Base-by-base conservation (phyloP, 768 basidiomycete genomes). In the Phaffia tasmanica region DNA sequence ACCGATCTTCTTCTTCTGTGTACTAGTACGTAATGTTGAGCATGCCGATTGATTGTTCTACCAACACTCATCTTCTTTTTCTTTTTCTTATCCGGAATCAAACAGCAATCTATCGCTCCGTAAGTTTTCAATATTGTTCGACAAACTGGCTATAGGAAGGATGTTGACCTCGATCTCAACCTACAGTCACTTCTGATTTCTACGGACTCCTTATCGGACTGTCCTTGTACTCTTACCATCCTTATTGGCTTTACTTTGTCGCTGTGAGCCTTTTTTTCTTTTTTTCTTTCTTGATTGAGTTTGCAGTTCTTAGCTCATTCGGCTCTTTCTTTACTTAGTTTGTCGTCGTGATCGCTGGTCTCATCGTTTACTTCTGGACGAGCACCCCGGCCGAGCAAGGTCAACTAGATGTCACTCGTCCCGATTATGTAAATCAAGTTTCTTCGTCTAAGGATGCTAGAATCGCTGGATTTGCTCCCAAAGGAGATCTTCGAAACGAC, bases 161-260 rank as follows among this genome's bases (percentile, higher is more conserved):
- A 9, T 51, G 51, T 64, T 46, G 42, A 54, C 51, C 91, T 84
- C 77, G 91, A 91, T 73, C 80, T 91, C 70, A 87, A 85, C 71
- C 76, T 91, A 14, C 82, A 42, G 35, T 92, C n/a, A 86, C 89
- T 18, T 86, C 86, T 73, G 88, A 91, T 77, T 92, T 90, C 71
- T 92, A 85, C 72, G 88, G 89, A 35, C 80, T 92, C 59, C 79
- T 92, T 25, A 88, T 92, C 72, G 89, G 76, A 75, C 59, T 2
- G 72, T 50, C 58, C 48, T 56, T 65, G 62, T 70, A 90, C 88
- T 85, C 89, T 70, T 90, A 83, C 78, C 75, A 78, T 54, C 89
- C 89, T 3, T 91, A 83, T 79, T 92, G 89, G 88, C 81, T 92
- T 19, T 91, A 92, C 80, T 92, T 92, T 77, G 78, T 85, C 68